These are phyloP conservation scores for Leonotis leonurus DNA, from an alignment of 257 asterid species.

Conservation along the genomic window DNA sequence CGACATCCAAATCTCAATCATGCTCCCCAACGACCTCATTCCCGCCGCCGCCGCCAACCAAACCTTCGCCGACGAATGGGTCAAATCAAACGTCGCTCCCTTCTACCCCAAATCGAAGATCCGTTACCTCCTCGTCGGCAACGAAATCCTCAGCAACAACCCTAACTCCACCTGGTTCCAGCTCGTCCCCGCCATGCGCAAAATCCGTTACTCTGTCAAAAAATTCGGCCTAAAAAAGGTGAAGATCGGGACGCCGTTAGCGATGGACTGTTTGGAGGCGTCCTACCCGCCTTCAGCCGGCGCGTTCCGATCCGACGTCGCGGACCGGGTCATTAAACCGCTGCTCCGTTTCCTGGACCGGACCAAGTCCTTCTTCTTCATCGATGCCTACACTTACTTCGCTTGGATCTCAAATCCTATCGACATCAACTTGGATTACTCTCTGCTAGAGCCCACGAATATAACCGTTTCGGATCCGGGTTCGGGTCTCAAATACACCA, in stretches of 20 bases:
- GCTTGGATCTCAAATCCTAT: conserved; percentile 60
- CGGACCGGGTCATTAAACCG: conserved; percentile 48
- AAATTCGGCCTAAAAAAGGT: conserved; percentile 45
- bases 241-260: conserved; percentile 82
- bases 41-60: conserved; percentile 56
- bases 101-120: conserved; percentile 68
- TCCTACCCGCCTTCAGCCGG: conserved; percentile 86
- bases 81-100: conserved; percentile 47
- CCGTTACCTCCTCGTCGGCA: conserved; percentile 87
- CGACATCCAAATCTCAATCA: conserved; percentile 61
- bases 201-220: conserved; percentile 51
- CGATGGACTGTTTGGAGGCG: conserved; percentile 63
- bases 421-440: conserved; percentile 57
- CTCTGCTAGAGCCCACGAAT: conserved; percentile 47
- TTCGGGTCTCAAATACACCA: conserved; percentile 54
- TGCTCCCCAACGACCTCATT: conserved; percentile 78
- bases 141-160: conserved; percentile 69
- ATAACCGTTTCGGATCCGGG: conserved; percentile 56
- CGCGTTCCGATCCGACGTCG: conserved; percentile 53
- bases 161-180: conserved; percentile 74
- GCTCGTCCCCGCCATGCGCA: conserved; percentile 82
- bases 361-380: conserved; percentile 74
- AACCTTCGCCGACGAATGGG: conserved; percentile 70
- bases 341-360: conserved; percentile 50
- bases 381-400: conserved; percentile 79